Base-by-base conservation (phyloP, 2,329 filamentous ascomycete genomes). In the Rutstroemia sydowiana region DNA sequence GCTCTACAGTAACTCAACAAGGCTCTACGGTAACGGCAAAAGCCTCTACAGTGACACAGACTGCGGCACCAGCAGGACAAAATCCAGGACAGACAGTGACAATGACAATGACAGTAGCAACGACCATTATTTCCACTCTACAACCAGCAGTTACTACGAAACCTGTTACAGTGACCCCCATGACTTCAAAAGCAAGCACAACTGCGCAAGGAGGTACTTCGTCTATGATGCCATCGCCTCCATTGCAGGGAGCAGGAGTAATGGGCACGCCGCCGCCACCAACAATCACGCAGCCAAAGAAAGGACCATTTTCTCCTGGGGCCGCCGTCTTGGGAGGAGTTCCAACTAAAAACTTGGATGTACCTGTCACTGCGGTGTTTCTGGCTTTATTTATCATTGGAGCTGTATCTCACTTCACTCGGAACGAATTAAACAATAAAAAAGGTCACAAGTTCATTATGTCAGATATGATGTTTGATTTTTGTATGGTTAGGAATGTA, bases 351-450 rank as follows among this genome's bases (percentile, higher is more conserved):
- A 57, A 63, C 2, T 69, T 85, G 56, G 87, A 90, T 65, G 73
- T 82, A 10, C 82, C 85, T 36, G 74, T 88, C 63, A 78, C 73
- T 54, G 73, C 76, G 48, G 76, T 87, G 51, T 78, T 90, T 56
- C 66, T 89, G 13, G 65, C 68, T 40, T 64, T 85, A 51, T 87
- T 83, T 67, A 53, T 77, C 31, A 37, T 62, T 41, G 74, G 71
- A n/a, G 82, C 77, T 10, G 70, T 66, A 18, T 59, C 71, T 53
- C 79, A 86, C 71, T 78, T 84, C 74, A 71, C 71, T 45, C 75
- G 84, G 42, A 73, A 81, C 51, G 44, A 52, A n/a, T n/a, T 48
- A n/a, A 52, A 48, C 21, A 13, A 32, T 10, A 37, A 42, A 11
- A 26, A 43, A n/a, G 71, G 71, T 37, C 75, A 79, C 66, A 81